These are phyloP conservation scores for Saturnispora mendoncae DNA, from an alignment of 805 yeast genomes.

Conservation along the genomic window DNA sequence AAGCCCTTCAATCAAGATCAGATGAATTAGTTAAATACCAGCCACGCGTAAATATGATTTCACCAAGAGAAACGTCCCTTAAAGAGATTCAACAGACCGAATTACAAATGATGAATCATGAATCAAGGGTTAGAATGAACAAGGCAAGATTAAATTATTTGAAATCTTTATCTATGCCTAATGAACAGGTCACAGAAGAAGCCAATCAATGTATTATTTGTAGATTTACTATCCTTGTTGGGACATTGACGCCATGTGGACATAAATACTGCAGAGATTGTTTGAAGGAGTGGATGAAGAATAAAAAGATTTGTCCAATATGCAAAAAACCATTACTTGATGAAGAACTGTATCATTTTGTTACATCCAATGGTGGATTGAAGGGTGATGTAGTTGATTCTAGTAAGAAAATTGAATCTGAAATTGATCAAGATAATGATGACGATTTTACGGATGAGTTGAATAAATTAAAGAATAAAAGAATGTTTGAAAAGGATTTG, in stretches of 20 bases:
- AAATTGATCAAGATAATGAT: constrained; percentile 11
- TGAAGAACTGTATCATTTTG: constrained; percentile 60
- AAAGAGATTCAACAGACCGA: constrained; percentile 11
- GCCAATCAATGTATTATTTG: constrained; percentile 63
- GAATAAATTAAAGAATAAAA: constrained; percentile 18
- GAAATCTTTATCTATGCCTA: constrained; percentile 30
- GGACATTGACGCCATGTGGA: constrained; percentile 83
- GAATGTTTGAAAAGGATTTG: constrained; percentile 25
- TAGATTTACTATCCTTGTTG: constrained; percentile 56
- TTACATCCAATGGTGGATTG: constrained; percentile 45
- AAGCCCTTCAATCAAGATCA: constrained; percentile 76
- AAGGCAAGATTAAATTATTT: constrained; percentile 42
- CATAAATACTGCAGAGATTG: constrained; percentile 86
- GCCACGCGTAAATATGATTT: constrained; percentile 18
- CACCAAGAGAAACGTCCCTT: constrained; percentile 21
- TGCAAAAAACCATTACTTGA: constrained; percentile 51
- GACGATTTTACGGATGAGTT: constrained; percentile 15
- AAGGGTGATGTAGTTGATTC: constrained; percentile 36
- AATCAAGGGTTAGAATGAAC: constrained; percentile 13
- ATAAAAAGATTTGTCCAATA: constrained; percentile 61
- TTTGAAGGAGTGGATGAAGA: constrained; percentile 56
- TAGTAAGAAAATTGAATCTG: background rate
- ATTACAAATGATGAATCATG: constrained; percentile 18
- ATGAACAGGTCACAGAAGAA: constrained; percentile 24
- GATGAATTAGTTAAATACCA: constrained; percentile 61